Conservation (phyloP, 2,329 filamentous ascomycete species). For the Fusarium verticillioides region DNA sequence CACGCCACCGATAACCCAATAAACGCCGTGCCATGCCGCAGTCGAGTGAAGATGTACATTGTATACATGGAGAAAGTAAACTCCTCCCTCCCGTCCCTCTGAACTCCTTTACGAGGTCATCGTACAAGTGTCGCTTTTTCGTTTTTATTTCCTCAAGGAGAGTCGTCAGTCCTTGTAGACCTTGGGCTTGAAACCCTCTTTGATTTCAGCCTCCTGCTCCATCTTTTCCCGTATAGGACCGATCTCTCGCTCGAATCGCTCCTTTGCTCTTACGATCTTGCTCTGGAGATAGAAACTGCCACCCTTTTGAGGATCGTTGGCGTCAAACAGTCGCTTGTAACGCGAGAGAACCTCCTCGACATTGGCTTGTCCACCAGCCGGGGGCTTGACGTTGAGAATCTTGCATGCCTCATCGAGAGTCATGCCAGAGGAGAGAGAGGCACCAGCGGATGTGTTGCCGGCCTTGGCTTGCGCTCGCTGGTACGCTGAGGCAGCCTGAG, state of each 20-base stretch:
- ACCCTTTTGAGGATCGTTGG: constrained; percentile 93
- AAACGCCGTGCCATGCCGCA: constrained; percentile 65
- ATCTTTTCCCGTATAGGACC: constrained; percentile 76
- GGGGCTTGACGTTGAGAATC: constrained; percentile 95
- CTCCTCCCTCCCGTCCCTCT: constrained; percentile 23
- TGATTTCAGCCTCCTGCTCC: constrained; percentile 79
- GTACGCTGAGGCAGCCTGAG: constrained; percentile 86
- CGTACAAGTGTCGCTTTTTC: constrained; percentile 34
- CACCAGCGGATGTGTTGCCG: constrained; percentile 64
- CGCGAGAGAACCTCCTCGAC: constrained; percentile 82
- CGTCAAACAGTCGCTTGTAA: constrained; percentile 95
- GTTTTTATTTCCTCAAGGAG: not conserved
- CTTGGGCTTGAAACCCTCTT: constrained; percentile 94
- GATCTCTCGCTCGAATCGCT: constrained; percentile 90
- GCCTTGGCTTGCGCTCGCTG: constrained; percentile 76
- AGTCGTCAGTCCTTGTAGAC: constrained; percentile 80
- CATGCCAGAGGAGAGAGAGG: constrained; percentile 74
- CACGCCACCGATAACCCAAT: constrained; percentile 46
- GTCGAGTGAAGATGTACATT: constrained; percentile 65
- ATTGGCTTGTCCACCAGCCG: constrained; percentile 76
- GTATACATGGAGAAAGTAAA: constrained; percentile 47
- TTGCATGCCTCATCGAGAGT: constrained; percentile 97
- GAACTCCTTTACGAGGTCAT: constrained; percentile 33
- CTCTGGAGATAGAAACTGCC: constrained; percentile 99
- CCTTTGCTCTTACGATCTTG: constrained; percentile 90